Evolutionary conservation across 2,329 filamentous ascomycete species (phyloP).

Genomic region (Neopestalotiopsis clavispora): DNA sequence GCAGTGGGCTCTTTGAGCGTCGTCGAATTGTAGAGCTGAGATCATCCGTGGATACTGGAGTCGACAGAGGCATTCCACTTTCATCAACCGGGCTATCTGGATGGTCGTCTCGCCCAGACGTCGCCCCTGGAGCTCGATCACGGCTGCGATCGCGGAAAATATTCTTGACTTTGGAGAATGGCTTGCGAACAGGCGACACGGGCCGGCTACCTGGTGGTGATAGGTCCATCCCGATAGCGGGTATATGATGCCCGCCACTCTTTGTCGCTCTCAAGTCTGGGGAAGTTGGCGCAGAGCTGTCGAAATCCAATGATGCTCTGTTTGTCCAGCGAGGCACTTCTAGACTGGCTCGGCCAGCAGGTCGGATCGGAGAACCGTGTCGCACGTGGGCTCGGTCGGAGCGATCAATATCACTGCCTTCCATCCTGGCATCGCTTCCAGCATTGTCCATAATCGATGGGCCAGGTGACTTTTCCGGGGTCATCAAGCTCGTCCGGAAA

Average conservation of each 20-base stretch:
- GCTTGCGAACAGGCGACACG: slow-evolving; percentile 66
- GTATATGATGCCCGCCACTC: slow-evolving; percentile 56
- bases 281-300: slow-evolving; percentile 54
- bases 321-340: slow-evolving; percentile 50
- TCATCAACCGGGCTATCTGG: slow-evolving; percentile 34
- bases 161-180: slow-evolving; percentile 58
- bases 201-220: slow-evolving; percentile 68
- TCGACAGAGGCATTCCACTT: slow-evolving; percentile 28
- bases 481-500: slow-evolving; percentile 35
- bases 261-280: slow-evolving; percentile 52
- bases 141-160: slow-evolving; percentile 60
- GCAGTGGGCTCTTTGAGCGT: slow-evolving; percentile 43
- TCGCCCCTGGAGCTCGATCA: slow-evolving; percentile 44
- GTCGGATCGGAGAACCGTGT: slow-evolving; percentile 35
- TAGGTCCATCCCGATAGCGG: slow-evolving; percentile 65
- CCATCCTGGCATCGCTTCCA: slow-evolving; percentile 26
- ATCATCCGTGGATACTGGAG: slow-evolving; percentile 34
- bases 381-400: slow-evolving; percentile 21
- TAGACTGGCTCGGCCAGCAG: slow-evolving; percentile 48
- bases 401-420: slow-evolving; percentile 26
- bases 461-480: slow-evolving; percentile 28
- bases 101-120: slow-evolving; percentile 40
- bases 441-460: slow-evolving; percentile 20
- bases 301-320: slow-evolving; percentile 49
- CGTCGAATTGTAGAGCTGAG: slow-evolving; percentile 33